Conservation (phyloP, 2,329 filamentous ascomycete species). For the Neonectria faginata region DNA sequence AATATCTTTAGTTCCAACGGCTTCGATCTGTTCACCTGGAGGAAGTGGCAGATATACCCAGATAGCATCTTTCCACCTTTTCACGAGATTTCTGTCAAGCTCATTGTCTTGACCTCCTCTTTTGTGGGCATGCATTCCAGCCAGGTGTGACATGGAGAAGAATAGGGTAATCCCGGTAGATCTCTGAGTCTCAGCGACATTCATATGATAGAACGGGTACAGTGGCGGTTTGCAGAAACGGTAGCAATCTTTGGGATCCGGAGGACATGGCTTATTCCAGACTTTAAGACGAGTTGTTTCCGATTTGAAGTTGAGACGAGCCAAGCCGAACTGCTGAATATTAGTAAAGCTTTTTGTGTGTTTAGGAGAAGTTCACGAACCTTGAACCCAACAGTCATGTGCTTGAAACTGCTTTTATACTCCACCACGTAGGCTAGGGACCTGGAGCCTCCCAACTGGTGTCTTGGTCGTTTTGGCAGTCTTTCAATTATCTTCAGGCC, state of each 20-base stretch:
- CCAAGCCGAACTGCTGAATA: neutral
- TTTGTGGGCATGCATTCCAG: slow-evolving; percentile 16
- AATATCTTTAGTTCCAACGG: neutral
- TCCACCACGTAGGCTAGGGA: slow-evolving; percentile 4
- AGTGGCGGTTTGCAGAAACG: neutral
- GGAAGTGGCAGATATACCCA: slow-evolving; percentile 24
- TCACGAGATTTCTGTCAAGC: neutral
- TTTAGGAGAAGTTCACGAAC: neutral
- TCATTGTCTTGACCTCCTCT: neutral
- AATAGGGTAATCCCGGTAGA: neutral
- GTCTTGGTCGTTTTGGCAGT: neutral
- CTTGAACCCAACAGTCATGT: neutral
- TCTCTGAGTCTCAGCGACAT: neutral
- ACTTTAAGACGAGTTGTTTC: neutral
- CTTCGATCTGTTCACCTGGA: slow-evolving; percentile 1
- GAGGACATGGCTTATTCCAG: neutral
- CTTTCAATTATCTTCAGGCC: slow-evolving; percentile 20
- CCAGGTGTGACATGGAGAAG: neutral
- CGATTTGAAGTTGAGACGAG: neutral
- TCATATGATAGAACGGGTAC: neutral
- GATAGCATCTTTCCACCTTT: neutral
- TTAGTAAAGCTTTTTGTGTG: neutral
- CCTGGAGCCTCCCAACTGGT: slow-evolving; percentile 1
- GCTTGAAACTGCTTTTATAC: slow-evolving; percentile 2
- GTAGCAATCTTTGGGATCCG: neutral